Percentiles rank a stretch among this genome's conserved stretches.
Conservation (phyloP, 2,329 filamentous ascomycete species). For the Nemania sp. region DNA sequence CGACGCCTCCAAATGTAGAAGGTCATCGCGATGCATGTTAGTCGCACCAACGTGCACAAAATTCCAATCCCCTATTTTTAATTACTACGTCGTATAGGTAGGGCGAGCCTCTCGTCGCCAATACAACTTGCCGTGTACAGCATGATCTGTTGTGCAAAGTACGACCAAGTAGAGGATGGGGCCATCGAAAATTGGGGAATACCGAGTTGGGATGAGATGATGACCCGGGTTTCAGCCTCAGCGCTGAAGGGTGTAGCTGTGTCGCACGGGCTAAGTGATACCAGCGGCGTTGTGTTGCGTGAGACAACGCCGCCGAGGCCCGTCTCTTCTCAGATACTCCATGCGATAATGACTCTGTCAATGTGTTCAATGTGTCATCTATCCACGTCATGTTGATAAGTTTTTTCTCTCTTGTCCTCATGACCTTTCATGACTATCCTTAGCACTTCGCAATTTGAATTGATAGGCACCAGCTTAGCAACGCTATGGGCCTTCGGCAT, state of each 20-base stretch:
- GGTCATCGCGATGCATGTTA: too few species aligned
- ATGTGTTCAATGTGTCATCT: slow-evolving; percentile 2
- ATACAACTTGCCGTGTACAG: too few species aligned
- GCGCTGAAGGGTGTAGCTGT: too few species aligned
- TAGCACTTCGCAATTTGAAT: not conserved
- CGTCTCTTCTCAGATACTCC: slow-evolving; percentile 4
- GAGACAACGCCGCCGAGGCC: not conserved
- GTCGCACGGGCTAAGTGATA: not conserved
- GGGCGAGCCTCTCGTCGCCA: too few species aligned
- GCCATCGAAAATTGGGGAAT: too few species aligned
- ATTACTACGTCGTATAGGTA: too few species aligned
- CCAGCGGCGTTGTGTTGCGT: not conserved
- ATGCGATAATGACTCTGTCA: slow-evolving; percentile 1
- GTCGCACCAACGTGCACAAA: too few species aligned
- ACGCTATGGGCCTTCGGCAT: not conserved
- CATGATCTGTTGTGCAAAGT: too few species aligned
- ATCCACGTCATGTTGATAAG: not conserved
- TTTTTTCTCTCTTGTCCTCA: not conserved
- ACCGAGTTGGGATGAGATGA: not conserved
- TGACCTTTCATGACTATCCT: not conserved
- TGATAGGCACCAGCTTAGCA: slow-evolving; percentile 1
- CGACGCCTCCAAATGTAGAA: not conserved
- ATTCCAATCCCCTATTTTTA: too few species aligned
- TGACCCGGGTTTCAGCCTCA: slow-evolving; percentile 26
- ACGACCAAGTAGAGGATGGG: too few species aligned